Evolutionary conservation across 495 filamentous ascomycete genomes (phyloP).

Genomic region (Trichocladium antarcticum): DNA sequence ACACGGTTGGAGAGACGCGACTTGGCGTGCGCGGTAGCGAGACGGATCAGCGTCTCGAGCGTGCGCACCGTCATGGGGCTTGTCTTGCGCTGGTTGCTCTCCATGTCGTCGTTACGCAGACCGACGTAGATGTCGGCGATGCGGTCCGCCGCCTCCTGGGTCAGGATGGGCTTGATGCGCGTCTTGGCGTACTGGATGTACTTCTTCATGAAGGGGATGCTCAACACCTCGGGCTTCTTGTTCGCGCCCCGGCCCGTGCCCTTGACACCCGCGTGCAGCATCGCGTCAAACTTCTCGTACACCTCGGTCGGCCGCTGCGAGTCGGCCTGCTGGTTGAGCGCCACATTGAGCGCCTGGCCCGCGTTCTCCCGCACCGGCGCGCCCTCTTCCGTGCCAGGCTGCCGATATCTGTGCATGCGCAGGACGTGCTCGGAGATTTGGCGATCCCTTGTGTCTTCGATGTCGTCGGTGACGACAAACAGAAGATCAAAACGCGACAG

Average conservation of each 20-base stretch:
- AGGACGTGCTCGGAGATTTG: conserved; percentile 94
- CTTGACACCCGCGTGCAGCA: conserved; percentile 89
- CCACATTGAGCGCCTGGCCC: conserved; percentile 78
- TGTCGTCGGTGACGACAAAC: conserved; percentile 96
- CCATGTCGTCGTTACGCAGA: conserved; percentile 90
- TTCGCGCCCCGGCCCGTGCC: conserved; percentile 57
- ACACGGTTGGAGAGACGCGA: conserved; percentile 83
- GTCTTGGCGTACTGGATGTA: conserved; percentile 98
- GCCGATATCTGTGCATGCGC: conserved; percentile 93
- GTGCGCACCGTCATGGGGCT: conserved; percentile 95
- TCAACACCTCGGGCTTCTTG: conserved; percentile 81
- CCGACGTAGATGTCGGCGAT: conserved; percentile 89
- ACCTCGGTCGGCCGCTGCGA: conserved; percentile 66
- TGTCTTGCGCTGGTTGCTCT: conserved; percentile 85
- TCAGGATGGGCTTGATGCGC: conserved; percentile 79
- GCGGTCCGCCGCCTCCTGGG: conserved; percentile 84
- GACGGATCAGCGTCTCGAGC: conserved; percentile 91
- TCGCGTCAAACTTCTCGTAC: conserved; percentile 90
- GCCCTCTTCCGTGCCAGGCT: conserved; percentile 89
- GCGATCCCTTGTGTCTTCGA: conserved; percentile 82
- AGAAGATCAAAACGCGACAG: conserved; percentile 98
- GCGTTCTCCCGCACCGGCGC: conserved; percentile 85
- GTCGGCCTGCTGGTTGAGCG: conserved; percentile 66
- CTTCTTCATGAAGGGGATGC: conserved; percentile 98
- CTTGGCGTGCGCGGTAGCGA: conserved; percentile 94